These are phyloP conservation scores for Teratosphaeria gauchensis DNA, from an alignment of 2,329 filamentous ascomycete genomes.

Conservation along the genomic window DNA sequence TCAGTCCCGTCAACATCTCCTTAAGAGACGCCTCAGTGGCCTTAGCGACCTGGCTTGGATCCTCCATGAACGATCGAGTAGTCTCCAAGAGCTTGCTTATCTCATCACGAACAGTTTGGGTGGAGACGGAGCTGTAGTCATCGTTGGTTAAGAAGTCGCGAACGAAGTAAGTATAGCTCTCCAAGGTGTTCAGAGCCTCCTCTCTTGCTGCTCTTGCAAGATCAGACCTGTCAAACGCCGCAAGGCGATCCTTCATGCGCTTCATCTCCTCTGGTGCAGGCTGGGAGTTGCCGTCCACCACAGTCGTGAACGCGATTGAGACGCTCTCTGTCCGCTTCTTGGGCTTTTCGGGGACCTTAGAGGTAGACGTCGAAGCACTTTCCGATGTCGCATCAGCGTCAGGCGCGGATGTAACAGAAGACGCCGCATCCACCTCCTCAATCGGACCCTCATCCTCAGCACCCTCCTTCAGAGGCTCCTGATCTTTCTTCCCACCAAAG, in stretches of 20 bases:
- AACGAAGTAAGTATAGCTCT: conserved; percentile 81
- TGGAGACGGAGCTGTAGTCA: conserved; percentile 60
- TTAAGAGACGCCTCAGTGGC: conserved; percentile 68
- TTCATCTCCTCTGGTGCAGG: conserved; percentile 51
- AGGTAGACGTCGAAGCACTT: conserved; percentile 36
- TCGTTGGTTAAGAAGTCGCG: conserved; percentile 70
- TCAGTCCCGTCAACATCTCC: conserved; percentile 64
- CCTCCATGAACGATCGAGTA: conserved; percentile 84
- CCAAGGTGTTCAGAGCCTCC: conserved; percentile 85
- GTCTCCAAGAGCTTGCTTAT: conserved; percentile 59
- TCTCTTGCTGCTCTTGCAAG: conserved; percentile 65
- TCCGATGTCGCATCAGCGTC: not conserved
- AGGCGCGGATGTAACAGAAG: not conserved
- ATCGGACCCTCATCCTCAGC: conserved; percentile 39
- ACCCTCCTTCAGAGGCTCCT: conserved; percentile 55
- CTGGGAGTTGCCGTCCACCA: conserved; percentile 41
- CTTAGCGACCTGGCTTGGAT: conserved; percentile 56
- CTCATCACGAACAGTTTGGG: conserved; percentile 53
- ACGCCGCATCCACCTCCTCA: conserved; percentile 29
- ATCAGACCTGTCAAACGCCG: conserved; percentile 80
- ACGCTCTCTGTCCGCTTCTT: conserved; percentile 45
- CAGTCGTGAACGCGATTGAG: conserved; percentile 38
- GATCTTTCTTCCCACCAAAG: conserved; percentile 83
- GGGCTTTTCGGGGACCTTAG: conserved; percentile 31
- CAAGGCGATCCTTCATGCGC: conserved; percentile 56